A percentile compares a stretch with the other conserved stretches of the same genome.
phyloP scores from a whole-genome alignment of 495 filamentous ascomycete species.

The Acidiella bohemica region DNA sequence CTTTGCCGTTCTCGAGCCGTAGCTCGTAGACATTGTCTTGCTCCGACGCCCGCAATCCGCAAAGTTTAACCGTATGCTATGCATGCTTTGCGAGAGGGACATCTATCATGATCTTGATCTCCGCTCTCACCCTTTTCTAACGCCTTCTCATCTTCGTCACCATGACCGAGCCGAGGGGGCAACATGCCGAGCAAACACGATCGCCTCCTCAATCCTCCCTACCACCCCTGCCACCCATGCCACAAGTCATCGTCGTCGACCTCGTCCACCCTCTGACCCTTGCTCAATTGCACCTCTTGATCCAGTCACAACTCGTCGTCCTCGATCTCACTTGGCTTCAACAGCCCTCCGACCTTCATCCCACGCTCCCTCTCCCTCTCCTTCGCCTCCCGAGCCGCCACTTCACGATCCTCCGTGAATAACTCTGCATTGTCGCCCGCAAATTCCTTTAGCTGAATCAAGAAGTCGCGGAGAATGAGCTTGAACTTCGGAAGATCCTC shows the following conservation, averaged over 20 bases:
- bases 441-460: slow-evolving; percentile 94
- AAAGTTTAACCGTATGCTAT: too few species aligned
- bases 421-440: slow-evolving; percentile 72
- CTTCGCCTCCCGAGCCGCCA: slow-evolving; percentile 55
- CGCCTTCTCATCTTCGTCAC: too few species aligned
- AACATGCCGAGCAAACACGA: not conserved
- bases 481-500: slow-evolving; percentile 80
- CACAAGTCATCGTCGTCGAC: too few species aligned
- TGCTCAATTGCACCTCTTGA: slow-evolving; percentile 20
- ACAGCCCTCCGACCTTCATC: slow-evolving; percentile 80
- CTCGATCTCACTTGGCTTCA: slow-evolving; percentile 88
- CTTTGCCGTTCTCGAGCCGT: too few species aligned
- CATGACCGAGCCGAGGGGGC: too few species aligned
- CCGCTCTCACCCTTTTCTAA: too few species aligned
- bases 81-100: too few species aligned
- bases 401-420: slow-evolving; percentile 89
- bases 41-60: too few species aligned
- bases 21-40: too few species aligned
- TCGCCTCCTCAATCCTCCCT: not conserved
- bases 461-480: slow-evolving; percentile 84
- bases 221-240: not conserved
- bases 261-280: slow-evolving; percentile 4
- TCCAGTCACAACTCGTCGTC: slow-evolving; percentile 88
- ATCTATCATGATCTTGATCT: too few species aligned
- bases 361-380: slow-evolving; percentile 59